Conservation (phyloP, 768 basidiomycete genomes). For the Boletus patriciae region DNA sequence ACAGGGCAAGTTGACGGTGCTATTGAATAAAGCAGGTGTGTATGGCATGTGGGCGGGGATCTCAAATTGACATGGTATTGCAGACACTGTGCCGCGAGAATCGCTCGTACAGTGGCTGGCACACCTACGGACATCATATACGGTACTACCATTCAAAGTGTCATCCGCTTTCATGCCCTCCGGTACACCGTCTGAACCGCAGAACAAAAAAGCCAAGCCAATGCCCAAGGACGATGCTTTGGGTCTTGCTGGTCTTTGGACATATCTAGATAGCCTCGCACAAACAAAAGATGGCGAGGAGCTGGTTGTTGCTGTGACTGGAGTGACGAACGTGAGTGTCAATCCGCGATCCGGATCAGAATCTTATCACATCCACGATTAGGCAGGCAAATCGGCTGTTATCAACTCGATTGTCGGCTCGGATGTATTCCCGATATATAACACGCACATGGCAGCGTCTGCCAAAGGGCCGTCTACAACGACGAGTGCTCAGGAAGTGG, state of each 20-base stretch:
- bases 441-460: constrained; percentile 42
- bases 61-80: not conserved
- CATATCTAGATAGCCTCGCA: constrained; percentile 48
- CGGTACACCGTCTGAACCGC: constrained; percentile 21
- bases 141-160: constrained; percentile 71
- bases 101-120: constrained; percentile 66
- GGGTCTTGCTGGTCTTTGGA: constrained; percentile 54
- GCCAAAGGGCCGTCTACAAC: constrained; percentile 65
- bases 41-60: constrained; percentile 11
- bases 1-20: constrained; percentile 53
- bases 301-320: constrained; percentile 75
- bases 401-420: constrained; percentile 72
- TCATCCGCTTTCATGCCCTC: constrained; percentile 64
- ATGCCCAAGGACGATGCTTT: constrained; percentile 54
- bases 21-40: constrained; percentile 88
- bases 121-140: constrained; percentile 57
- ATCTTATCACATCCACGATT: constrained; percentile 8
- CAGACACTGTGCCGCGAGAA: constrained; percentile 82
- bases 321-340: constrained; percentile 72
- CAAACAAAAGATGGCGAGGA: constrained; percentile 46
- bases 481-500: constrained; percentile 64
- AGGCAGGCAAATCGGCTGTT: constrained; percentile 85
- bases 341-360: not conserved
- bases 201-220: constrained; percentile 49
- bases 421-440: constrained; percentile 56